Evolutionary conservation across 2,329 filamentous ascomycete species (phyloP), one percentile per base, ranked within the genome.

Genomic region (Plectosphaerella plurivora): DNA sequence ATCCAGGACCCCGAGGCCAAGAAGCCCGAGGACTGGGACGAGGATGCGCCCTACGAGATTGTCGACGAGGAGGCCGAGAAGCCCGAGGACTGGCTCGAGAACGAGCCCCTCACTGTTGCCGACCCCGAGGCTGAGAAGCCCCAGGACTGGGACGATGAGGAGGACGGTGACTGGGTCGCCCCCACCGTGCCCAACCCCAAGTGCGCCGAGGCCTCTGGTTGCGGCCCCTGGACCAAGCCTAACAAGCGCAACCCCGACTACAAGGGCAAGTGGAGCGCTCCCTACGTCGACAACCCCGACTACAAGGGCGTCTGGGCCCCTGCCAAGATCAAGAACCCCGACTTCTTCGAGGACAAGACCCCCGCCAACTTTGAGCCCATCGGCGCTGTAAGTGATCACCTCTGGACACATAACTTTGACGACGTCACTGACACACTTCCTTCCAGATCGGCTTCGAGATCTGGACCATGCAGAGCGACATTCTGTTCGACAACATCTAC

Each of bases 401-500:
- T 3, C 7, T n/a, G 4, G 9, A 7, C n/a, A 7, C 37, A 5
- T 3, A 39, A 22, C 15, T 18, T 45, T 20, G 33, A 39, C 16
- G 4, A 14, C 16, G 3, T n/a, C 28, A 14, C 37, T 39, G 37
- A 39, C 37, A 15, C 9, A 15, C n/a, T 16, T 14, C 37, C 37
- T 14, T 14, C 18, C 66, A 91, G 88, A 92, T 97, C 76, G 94
- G 94, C 64, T 97, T 97, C 67, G 94, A 99, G 76, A 93, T 99
- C 77, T 99, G 94, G 94, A 97, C 94, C 65, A 99, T 99, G 94
- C 93, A 97, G 77, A 96, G 86, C 72, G 89, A 97, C 69, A 97
- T 99, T 64, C 87, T 97, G 65, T 97, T 99, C 66, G 91, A 97
- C 84, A 99, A 99, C 86, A 95, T 99, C 81, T 99, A 97, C 84